phyloP scores from a whole-genome alignment of 345 rosid species.

The Eucalyptus tenuipes region DNA sequence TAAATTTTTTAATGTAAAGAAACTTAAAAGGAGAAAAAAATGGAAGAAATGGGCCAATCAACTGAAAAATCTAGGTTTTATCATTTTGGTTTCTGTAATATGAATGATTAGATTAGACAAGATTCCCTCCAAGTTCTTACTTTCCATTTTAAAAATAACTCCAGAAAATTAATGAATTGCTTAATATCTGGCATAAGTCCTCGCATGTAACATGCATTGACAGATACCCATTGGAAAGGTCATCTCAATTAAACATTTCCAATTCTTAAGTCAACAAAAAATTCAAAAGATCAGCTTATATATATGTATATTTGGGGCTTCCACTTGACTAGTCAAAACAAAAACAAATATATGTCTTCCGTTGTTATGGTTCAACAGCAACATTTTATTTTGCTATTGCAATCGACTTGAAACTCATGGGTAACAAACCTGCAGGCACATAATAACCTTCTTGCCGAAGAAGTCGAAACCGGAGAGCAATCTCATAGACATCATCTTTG shows the following conservation, averaged over 20 bases:
- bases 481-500: not conserved
- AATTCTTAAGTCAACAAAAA: not conserved
- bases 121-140: not conserved
- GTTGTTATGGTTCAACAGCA: not conserved
- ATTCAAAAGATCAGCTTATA: not conserved
- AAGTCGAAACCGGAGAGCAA: conserved; percentile 21
- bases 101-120: not conserved
- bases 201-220: not conserved
- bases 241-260: not conserved
- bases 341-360: too few species aligned
- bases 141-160: not conserved
- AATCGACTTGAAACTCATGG: not conserved
- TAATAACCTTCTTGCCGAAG: conserved; percentile 19
- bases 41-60: not conserved
- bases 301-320: too few species aligned
- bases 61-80: not conserved
- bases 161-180: not conserved
- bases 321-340: too few species aligned
- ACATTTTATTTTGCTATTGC: not conserved
- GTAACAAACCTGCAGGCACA: conserved; percentile 6
- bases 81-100: not conserved
- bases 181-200: not conserved
- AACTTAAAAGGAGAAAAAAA: not conserved
- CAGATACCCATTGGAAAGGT: not conserved
- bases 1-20: not conserved